Conservation (phyloP, 768 basidiomycete genomes). For the Mycena maculata region DNA sequence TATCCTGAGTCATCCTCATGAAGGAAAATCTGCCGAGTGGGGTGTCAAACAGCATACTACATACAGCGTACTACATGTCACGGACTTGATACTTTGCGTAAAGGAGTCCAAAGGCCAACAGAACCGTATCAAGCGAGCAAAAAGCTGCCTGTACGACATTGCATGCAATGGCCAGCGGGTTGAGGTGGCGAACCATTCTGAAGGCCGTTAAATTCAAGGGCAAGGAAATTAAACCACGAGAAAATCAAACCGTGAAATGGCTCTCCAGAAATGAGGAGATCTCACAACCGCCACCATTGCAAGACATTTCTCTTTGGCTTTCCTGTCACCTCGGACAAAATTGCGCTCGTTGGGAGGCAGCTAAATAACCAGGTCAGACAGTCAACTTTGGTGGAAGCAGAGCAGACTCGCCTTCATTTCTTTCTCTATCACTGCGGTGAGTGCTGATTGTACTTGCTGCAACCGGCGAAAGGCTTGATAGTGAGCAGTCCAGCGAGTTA, state of each 20-base stretch:
- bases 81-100: slow-evolving; percentile 11
- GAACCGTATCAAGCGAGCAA: slow-evolving; percentile 17
- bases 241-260: slow-evolving; percentile 29
- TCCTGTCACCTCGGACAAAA: slow-evolving; percentile 23
- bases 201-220: not conserved
- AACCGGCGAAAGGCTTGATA: slow-evolving; percentile 36
- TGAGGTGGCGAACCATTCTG: slow-evolving; percentile 28
- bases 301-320: slow-evolving; percentile 21
- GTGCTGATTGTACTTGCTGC: not conserved
- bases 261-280: slow-evolving; percentile 34
- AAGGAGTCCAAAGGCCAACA: slow-evolving; percentile 31
- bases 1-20: no score
- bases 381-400: no score
- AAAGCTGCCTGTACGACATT: slow-evolving; percentile 22
- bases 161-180: slow-evolving; percentile 30
- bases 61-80: no score
- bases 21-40: no score
- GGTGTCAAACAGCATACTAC: no score
- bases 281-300: slow-evolving; percentile 30
- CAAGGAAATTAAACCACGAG: not conserved
- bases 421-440: no score
- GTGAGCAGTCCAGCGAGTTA: slow-evolving; percentile 51
- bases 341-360: no score
- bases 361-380: no score
- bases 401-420: no score